Percentiles rank a stretch among this genome's conserved stretches.
phyloP scores from a whole-genome alignment of 176 grass and related monocot species.

The Triticum urartu region DNA sequence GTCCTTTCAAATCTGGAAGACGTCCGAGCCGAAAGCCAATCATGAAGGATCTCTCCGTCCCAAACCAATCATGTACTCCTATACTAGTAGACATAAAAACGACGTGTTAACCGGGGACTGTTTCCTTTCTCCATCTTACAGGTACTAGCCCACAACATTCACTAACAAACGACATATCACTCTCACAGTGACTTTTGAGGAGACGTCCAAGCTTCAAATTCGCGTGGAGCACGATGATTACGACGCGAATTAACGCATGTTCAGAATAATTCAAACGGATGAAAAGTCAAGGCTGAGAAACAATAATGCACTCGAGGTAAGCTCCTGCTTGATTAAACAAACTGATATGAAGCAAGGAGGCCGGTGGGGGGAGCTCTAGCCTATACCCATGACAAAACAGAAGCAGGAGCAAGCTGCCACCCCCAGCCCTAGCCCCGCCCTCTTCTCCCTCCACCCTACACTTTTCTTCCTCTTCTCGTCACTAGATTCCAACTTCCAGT shows the following conservation, averaged over 20 bases:
- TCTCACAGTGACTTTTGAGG: slow-evolving; percentile 12
- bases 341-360: background rate
- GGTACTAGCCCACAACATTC: background rate
- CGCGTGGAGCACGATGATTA: slow-evolving; percentile 23
- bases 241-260: background rate
- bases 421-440: background rate
- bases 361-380: background rate
- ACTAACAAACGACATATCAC: background rate
- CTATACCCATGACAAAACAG: background rate
- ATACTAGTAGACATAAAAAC: background rate
- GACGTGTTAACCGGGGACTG: background rate
- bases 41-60: background rate
- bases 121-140: slow-evolving; percentile 17
- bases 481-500: slow-evolving; percentile 1
- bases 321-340: background rate
- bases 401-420: slow-evolving; percentile 21
- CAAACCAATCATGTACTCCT: slow-evolving; percentile 5
- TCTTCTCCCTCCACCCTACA: background rate
- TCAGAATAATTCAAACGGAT: background rate
- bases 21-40: background rate
- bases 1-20: background rate
- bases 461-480: background rate
- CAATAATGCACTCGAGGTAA: background rate
- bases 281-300: background rate
- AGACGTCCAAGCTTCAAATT: background rate